Evolutionary conservation across 441 rosid species (phyloP).

Genomic region (Pelargonium cotyledonis): DNA sequence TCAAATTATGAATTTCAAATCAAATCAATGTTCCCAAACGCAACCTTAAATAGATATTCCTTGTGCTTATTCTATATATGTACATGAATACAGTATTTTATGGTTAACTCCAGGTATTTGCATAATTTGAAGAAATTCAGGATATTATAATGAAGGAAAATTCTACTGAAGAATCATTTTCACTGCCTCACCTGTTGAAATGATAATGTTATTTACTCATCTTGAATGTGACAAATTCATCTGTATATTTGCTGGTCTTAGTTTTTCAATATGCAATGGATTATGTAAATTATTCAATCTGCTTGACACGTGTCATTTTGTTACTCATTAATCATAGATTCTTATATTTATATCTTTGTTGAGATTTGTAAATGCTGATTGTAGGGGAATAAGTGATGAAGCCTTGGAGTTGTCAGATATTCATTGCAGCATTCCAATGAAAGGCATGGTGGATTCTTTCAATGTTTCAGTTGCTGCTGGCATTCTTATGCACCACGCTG

Average conservation of each 20-base stretch:
- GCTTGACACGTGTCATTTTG: neutral
- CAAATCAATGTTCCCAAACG: no score
- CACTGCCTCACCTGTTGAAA: neutral
- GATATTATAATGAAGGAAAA: neutral
- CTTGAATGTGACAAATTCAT: neutral
- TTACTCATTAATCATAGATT: neutral
- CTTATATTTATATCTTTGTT: neutral
- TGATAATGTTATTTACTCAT: neutral
- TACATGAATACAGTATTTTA: neutral
- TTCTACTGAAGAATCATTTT: neutral
- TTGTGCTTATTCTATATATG: neutral
- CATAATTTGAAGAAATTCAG: neutral
- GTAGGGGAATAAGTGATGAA: constrained; percentile 80
- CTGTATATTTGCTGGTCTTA: neutral
- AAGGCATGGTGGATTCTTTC: constrained; percentile 96
- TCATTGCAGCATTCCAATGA: constrained; percentile 86
- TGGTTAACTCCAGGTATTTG: neutral
- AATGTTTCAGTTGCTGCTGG: constrained; percentile 97
- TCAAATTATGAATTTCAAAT: no score
- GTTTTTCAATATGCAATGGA: neutral
- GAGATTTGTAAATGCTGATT: constrained; percentile 16
- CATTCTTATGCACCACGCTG: constrained; percentile 87
- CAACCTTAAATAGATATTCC: neutral
- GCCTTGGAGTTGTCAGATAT: constrained; percentile 73
- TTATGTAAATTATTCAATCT: neutral